Conservation (phyloP, 2,329 filamentous ascomycete genomes). For the Coniella vitis region DNA sequence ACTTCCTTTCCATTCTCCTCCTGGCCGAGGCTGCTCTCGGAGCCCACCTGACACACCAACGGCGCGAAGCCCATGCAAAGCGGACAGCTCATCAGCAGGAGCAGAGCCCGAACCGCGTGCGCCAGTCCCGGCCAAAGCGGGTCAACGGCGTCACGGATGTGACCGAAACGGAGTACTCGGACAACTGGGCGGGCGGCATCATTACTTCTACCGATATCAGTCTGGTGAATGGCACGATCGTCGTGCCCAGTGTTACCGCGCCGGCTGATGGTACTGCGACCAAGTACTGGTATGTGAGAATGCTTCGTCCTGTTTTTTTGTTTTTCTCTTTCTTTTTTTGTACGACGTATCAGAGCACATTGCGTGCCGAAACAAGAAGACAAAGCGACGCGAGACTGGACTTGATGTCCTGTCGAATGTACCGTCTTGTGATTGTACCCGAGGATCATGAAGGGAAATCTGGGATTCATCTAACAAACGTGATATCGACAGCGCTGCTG, state of each 20-base stretch:
- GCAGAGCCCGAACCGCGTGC: not conserved
- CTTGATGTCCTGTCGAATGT: no score
- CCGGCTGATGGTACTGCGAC: constrained; percentile 31
- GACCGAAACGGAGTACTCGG: constrained; percentile 5
- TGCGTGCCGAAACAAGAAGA: no score
- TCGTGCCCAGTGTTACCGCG: constrained; percentile 34
- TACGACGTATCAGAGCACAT: no score
- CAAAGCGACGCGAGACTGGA: no score
- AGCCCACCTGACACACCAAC: constrained; percentile 35
- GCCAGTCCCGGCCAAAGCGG: not conserved
- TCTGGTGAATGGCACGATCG: constrained; percentile 43
- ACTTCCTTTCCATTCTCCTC: constrained; percentile 33
- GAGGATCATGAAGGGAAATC: no score
- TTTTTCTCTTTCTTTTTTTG: no score
- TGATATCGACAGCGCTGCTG: constrained; percentile 37
- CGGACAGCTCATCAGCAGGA: no score
- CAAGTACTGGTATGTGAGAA: constrained; percentile 14
- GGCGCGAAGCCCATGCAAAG: constrained; percentile 25
- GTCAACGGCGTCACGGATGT: not conserved
- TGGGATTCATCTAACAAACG: no score
- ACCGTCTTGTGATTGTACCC: not conserved
- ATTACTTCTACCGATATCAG: constrained; percentile 44
- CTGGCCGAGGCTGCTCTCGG: constrained; percentile 34
- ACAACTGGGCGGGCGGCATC: constrained; percentile 53
- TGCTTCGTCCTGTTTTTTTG: not conserved